Evolutionary conservation across 2,329 filamentous ascomycete species (phyloP).

Genomic region (Ascochyta fabae): DNA sequence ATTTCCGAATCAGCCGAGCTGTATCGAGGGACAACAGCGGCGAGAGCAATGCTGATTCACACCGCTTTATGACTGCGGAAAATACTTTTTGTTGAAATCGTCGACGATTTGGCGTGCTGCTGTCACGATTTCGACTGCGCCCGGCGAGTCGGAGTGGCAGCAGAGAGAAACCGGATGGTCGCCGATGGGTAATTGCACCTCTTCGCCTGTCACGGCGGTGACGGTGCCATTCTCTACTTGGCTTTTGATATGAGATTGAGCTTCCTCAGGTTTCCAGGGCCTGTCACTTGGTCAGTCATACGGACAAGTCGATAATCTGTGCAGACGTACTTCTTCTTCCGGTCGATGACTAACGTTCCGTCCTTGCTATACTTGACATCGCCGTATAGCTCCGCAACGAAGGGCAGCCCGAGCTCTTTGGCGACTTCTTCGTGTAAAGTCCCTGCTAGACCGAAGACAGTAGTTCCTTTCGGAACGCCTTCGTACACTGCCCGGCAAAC

Average conservation of each 20-base stretch:
- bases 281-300: slow-evolving; percentile 23
- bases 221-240: slow-evolving; percentile 52
- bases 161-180: slow-evolving; percentile 53
- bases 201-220: slow-evolving; percentile 51
- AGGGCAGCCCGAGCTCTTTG: slow-evolving; percentile 59
- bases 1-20: slow-evolving; percentile 13
- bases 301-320: not conserved
- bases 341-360: slow-evolving; percentile 61
- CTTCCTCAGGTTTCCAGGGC: slow-evolving; percentile 53
- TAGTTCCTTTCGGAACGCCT: slow-evolving; percentile 58
- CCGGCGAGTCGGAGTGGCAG: slow-evolving; percentile 55
- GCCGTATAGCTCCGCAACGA: slow-evolving; percentile 62
- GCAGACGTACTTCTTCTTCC: slow-evolving; percentile 60
- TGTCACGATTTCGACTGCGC: slow-evolving; percentile 53
- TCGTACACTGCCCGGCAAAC: slow-evolving; percentile 60
- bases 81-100: slow-evolving; percentile 44
- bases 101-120: slow-evolving; percentile 52
- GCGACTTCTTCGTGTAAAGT: slow-evolving; percentile 62
- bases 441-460: slow-evolving; percentile 62
- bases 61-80: not conserved
- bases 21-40: slow-evolving; percentile 9
- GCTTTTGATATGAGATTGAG: slow-evolving; percentile 48
- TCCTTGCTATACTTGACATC: slow-evolving; percentile 63
- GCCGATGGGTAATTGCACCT: slow-evolving; percentile 50
- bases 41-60: not conserved